These are phyloP conservation scores for Ganoderma sinense DNA, from an alignment of 1,284 basidiomycete genomes.

Conservation along the genomic window DNA sequence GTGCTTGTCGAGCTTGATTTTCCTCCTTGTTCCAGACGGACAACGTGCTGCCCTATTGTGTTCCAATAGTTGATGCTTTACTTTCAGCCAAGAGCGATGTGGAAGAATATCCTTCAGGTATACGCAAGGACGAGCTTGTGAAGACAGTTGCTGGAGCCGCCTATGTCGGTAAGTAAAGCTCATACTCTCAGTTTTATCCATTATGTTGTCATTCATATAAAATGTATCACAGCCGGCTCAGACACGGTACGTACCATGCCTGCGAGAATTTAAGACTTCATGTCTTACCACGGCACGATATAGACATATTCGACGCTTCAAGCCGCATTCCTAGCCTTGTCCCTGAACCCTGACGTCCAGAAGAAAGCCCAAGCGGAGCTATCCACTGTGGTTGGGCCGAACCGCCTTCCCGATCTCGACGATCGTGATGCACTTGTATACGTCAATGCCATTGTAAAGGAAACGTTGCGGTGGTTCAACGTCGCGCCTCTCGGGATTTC, in stretches of 20 bases:
- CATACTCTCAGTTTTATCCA: neutral
- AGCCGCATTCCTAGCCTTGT: constrained; percentile 43
- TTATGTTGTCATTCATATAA: neutral
- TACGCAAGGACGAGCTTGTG: neutral
- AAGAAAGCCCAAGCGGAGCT: constrained; percentile 41
- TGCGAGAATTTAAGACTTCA: neutral
- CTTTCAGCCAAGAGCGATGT: neutral
- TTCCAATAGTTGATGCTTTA: neutral
- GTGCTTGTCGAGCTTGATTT: neutral
- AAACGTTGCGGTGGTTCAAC: constrained; percentile 31
- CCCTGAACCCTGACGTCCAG: constrained; percentile 43
- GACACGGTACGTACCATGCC: constrained; percentile 13
- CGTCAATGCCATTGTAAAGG: constrained; percentile 32
- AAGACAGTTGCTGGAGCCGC: neutral
- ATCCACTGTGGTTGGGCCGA: constrained; percentile 35
- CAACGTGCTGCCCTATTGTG: neutral
- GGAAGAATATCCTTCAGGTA: neutral
- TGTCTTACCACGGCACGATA: neutral
- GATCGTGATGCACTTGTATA: constrained; percentile 29
- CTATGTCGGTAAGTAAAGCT: constrained; percentile 8
- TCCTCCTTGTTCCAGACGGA: neutral
- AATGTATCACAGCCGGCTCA: constrained; percentile 6
- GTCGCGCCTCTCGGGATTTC: constrained; percentile 24
- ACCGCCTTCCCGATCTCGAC: constrained; percentile 31
- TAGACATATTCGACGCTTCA: constrained; percentile 34